phyloP scores from a whole-genome alignment of 805 yeast species.

The Ogataea methylovora region DNA sequence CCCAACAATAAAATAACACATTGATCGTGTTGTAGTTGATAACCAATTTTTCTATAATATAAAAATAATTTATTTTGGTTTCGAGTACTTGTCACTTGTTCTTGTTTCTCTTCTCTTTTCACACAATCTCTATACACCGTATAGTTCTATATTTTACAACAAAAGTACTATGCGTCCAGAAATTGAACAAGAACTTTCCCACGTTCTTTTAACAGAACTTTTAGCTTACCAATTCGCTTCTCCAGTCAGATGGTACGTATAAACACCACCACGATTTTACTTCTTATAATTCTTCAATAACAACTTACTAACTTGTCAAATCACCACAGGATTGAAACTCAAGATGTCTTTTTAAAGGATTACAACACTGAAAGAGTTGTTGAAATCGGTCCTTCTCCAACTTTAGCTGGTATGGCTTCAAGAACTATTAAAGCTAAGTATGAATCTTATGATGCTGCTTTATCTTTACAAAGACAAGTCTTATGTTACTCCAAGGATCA shows the following conservation, averaged over 20 bases:
- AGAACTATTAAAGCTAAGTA: constrained; percentile 93
- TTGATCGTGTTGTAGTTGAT: too few relatives aligned
- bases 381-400: constrained; percentile 98
- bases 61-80: too few relatives aligned
- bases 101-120: too few relatives aligned
- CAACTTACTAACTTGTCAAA: constrained; percentile 5
- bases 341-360: constrained; percentile 91
- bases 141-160: too few relatives aligned
- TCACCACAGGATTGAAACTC: constrained; percentile 74
- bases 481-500: constrained; percentile 93
- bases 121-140: too few relatives aligned
- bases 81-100: too few relatives aligned
- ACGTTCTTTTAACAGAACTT: constrained; percentile 86
- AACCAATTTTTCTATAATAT: too few relatives aligned
- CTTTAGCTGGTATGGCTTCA: constrained; percentile 97
- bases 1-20: too few relatives aligned
- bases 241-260: constrained; percentile 85
- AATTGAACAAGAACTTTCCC: constrained; percentile 96
- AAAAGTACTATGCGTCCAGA: constrained; percentile 94
- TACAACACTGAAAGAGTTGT: constrained; percentile 95
- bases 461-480: constrained; percentile 88
- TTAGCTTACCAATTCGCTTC: constrained; percentile 98
- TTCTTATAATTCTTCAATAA: background rate
- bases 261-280: background rate
- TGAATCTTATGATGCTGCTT: constrained; percentile 96